These are phyloP conservation scores for Uromyces viciae-fabae DNA, from an alignment of 1,284 basidiomycete species.

Conservation along the genomic window DNA sequence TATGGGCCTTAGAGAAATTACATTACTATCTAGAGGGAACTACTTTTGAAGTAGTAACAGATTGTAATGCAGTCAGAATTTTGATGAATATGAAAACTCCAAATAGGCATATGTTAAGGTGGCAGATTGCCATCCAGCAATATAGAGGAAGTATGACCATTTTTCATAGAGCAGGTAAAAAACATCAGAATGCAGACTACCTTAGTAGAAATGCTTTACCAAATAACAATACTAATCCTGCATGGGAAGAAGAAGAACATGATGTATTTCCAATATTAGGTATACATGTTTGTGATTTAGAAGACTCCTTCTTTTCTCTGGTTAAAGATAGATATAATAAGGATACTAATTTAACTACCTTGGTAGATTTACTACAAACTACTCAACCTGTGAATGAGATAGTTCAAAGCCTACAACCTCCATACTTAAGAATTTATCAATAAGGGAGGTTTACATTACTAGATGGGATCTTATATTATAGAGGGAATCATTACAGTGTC, in stretches of 20 bases:
- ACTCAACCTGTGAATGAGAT: background rate
- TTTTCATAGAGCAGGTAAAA: constrained; percentile 14
- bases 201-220: constrained; percentile 16
- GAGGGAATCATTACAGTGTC: background rate
- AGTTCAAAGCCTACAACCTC: background rate
- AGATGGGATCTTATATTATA: constrained; percentile 11
- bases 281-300: background rate
- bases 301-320: background rate
- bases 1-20: constrained; percentile 3
- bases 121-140: background rate
- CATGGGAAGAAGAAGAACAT: background rate
- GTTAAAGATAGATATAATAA: background rate
- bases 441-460: background rate
- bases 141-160: constrained; percentile 33
- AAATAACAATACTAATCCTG: constrained; percentile 6
- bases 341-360: background rate
- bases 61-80: background rate
- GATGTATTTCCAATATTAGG: background rate
- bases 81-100: constrained; percentile 18
- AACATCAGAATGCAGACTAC: constrained; percentile 8
- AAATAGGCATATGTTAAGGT: constrained; percentile 17
- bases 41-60: background rate
- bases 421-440: background rate
- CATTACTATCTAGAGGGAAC: constrained; percentile 7
- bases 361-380: background rate